phyloP scores from a whole-genome alignment of 176 grass and related monocot genomes.

The sorghum (Sorghum bicolor) region DNA sequence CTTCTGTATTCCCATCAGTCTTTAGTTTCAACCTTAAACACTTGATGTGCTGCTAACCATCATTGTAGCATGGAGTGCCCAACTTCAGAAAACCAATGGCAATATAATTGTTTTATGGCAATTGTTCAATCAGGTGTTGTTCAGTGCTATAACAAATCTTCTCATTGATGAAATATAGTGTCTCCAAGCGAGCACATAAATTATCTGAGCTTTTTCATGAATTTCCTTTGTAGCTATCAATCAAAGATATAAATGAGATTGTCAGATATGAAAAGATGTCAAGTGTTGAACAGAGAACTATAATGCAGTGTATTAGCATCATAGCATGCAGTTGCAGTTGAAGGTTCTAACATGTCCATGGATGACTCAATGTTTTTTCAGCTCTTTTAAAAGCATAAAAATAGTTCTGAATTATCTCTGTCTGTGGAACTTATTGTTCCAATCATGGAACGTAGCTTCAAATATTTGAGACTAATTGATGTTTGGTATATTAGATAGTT shows the following conservation, averaged over 20 bases:
- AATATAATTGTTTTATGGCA: background rate
- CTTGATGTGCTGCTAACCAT: background rate
- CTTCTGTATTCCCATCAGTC: background rate
- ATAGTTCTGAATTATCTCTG: background rate
- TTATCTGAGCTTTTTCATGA: background rate
- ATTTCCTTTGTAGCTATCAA: background rate
- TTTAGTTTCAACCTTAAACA: background rate
- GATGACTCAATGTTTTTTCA: background rate
- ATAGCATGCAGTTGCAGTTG: background rate
- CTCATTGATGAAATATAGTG: background rate
- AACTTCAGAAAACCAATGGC: background rate
- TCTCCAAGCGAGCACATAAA: background rate
- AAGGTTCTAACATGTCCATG: background rate
- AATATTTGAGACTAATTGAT: background rate
- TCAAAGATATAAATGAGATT: background rate
- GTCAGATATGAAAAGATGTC: background rate
- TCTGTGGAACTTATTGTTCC: background rate
- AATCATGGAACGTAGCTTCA: background rate
- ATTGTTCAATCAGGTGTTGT: background rate
- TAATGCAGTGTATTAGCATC: background rate
- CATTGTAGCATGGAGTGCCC: background rate
- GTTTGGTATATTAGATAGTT: constrained; percentile 21
- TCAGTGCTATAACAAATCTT: background rate
- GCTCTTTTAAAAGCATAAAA: constrained; percentile 1
- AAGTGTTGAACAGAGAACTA: background rate